These are phyloP conservation scores for Ophiostoma triangulosporum DNA, from an alignment of 2,329 filamentous ascomycete genomes.

Conservation along the genomic window DNA sequence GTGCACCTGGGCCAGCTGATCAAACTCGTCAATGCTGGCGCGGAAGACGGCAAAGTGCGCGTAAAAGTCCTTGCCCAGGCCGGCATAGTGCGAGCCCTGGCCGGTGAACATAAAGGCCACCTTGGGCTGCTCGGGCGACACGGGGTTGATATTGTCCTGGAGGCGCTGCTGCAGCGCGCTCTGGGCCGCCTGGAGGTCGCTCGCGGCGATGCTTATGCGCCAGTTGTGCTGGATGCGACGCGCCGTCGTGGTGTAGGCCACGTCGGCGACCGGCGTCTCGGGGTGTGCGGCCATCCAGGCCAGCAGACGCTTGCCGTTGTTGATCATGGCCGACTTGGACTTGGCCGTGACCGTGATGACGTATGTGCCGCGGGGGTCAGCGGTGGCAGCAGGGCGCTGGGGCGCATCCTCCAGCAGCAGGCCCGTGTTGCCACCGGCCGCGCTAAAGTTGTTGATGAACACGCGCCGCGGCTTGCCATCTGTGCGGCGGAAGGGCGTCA, in stretches of 20 bases:
- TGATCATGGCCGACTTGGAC: constrained; percentile 40
- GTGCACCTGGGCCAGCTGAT: constrained; percentile 35
- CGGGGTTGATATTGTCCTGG: constrained; percentile 29
- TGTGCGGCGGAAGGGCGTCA: constrained; percentile 35
- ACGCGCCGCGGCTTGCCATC: constrained; percentile 33
- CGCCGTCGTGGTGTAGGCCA: constrained; percentile 57
- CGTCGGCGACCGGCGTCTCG: constrained; percentile 37
- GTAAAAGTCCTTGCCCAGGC: constrained; percentile 38
- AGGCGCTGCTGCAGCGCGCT: constrained; percentile 28
- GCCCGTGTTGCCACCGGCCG: constrained; percentile 58
- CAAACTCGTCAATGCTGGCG: constrained; percentile 42
- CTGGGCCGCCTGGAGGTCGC: constrained; percentile 28
- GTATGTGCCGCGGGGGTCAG: constrained; percentile 42
- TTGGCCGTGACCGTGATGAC: constrained; percentile 46
- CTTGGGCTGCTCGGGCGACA: constrained; percentile 30
- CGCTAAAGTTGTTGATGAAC: constrained; percentile 57
- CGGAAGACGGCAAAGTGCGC: constrained; percentile 33
- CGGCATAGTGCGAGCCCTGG: constrained; percentile 42
- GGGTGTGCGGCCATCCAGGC: constrained; percentile 38
- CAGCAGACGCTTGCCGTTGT: constrained; percentile 43
- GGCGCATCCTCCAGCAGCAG: constrained; percentile 51
- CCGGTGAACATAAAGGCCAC: constrained; percentile 42
- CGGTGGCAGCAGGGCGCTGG: constrained; percentile 16
- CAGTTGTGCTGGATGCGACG: constrained; percentile 47
- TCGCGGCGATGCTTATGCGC: constrained; percentile 35